These are phyloP conservation scores for Bjerkandera adusta DNA, from an alignment of 1,284 basidiomycete genomes.

Conservation along the genomic window DNA sequence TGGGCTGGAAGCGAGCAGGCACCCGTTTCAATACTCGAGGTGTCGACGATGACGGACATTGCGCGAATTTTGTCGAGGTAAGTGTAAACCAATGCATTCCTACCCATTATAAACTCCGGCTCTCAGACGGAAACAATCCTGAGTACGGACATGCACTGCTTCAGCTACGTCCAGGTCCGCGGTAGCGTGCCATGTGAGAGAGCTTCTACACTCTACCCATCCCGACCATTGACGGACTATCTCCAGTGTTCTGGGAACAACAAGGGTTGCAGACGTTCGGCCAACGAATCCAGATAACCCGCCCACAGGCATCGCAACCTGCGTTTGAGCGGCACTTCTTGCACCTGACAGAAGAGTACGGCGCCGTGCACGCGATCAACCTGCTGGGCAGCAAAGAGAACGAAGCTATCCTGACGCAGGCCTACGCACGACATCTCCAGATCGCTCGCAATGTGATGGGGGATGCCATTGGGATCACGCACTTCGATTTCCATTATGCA, in stretches of 20 bases:
- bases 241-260: constrained; percentile 95
- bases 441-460: constrained; percentile 56
- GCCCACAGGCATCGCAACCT: constrained; percentile 94
- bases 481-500: constrained; percentile 93
- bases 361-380: constrained; percentile 81
- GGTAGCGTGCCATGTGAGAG: constrained; percentile 89
- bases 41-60: constrained; percentile 96
- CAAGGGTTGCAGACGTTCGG: constrained; percentile 90
- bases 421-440: constrained; percentile 79
- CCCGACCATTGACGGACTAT: constrained; percentile 10
- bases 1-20: constrained; percentile 95
- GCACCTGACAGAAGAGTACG: constrained; percentile 83
- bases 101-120: constrained; percentile 10
- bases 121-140: constrained; percentile 87
- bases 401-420: constrained; percentile 79
- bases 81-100: constrained; percentile 27
- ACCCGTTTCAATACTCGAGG: constrained; percentile 97
- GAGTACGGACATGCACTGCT: constrained; percentile 78
- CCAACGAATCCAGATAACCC: constrained; percentile 88
- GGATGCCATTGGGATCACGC: constrained; percentile 70
- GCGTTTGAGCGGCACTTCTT: constrained; percentile 95
- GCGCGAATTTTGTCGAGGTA: constrained; percentile 97
- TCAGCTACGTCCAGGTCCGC: constrained; percentile 91
- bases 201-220: constrained; percentile 11
- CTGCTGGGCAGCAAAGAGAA: constrained; percentile 90